phyloP scores from a whole-genome alignment of 78 protist species.

The Parvularia atlantis region DNA sequence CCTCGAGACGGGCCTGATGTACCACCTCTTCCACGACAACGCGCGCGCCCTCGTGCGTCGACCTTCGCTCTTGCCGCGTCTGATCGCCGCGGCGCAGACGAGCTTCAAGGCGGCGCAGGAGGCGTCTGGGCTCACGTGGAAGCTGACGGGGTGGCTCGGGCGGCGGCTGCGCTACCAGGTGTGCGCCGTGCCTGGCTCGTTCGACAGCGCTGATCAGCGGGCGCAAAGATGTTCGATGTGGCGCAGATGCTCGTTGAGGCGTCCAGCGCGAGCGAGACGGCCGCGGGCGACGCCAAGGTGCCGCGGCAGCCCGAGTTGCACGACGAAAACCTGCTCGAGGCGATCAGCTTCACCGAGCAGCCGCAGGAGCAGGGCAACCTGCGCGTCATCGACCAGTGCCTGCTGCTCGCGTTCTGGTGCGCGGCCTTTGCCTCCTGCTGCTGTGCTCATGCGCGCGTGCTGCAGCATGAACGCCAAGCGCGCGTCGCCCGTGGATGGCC shows the following conservation, averaged over 20 bases:
- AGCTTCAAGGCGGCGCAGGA: too few relatives aligned
- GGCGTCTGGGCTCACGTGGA: too few relatives aligned
- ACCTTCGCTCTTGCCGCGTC: too few relatives aligned
- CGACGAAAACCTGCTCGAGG: slow-evolving; percentile 31
- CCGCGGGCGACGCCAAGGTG: neutral
- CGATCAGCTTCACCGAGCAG: slow-evolving; percentile 21
- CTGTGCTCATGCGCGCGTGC: neutral
- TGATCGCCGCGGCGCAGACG: too few relatives aligned
- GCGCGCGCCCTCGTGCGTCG: too few relatives aligned
- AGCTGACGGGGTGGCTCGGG: too few relatives aligned
- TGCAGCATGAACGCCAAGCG: slow-evolving; percentile 22
- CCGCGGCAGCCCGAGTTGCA: slow-evolving; percentile 9
- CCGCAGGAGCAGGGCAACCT: slow-evolving; percentile 1
- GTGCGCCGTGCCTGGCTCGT: too few relatives aligned
- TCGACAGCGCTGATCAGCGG: too few relatives aligned
- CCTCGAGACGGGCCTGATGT: too few relatives aligned
- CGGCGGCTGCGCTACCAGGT: too few relatives aligned
- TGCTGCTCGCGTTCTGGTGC: slow-evolving; percentile 15
- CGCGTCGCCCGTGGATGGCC: slow-evolving; percentile 36
- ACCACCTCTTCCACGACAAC: too few relatives aligned
- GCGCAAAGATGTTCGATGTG: slow-evolving; percentile 41
- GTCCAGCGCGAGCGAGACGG: slow-evolving; percentile 1
- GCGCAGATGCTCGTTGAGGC: slow-evolving; percentile 49
- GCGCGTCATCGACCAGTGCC: slow-evolving; percentile 40
- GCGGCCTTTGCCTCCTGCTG: neutral